Evolutionary conservation across 257 asterid species (phyloP).

Genomic region (Perilla frutescens): DNA sequence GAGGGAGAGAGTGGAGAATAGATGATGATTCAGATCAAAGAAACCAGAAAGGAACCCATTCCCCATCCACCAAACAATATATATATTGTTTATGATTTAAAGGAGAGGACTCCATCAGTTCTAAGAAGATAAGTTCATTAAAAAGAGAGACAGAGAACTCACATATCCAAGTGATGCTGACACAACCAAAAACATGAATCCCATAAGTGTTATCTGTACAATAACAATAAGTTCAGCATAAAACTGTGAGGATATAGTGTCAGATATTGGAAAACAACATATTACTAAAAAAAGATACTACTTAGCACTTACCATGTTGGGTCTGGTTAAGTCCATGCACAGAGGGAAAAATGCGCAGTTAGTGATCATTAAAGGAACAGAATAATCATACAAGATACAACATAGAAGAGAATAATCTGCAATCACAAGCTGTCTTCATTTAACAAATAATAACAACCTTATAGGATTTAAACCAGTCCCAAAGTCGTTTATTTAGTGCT

Average conservation of each 20-base stretch:
- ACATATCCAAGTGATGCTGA: conserved; percentile 95
- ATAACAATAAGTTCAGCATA: too few species aligned
- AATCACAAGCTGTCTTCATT: neutral
- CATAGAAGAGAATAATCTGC: conserved; percentile 14
- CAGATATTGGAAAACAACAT: neutral
- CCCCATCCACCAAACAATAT: too few species aligned
- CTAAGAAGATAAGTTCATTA: too few species aligned
- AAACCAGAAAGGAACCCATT: too few species aligned
- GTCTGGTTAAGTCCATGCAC: conserved; percentile 46
- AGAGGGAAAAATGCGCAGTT: conserved; percentile 34
- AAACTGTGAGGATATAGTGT: conserved; percentile 27
- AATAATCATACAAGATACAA: conserved; percentile 18
- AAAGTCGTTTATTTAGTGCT: neutral
- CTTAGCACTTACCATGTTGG: conserved; percentile 72
- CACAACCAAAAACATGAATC: conserved; percentile 79
- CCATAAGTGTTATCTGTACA: conserved; percentile 85
- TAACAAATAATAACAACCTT: conserved; percentile 14
- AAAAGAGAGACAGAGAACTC: conserved; percentile 45
- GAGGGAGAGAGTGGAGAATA: neutral
- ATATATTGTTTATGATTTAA: too few species aligned
- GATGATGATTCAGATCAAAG: too few species aligned
- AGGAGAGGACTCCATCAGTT: too few species aligned
- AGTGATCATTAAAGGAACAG: conserved; percentile 31
- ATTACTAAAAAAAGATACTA: conserved; percentile 13
- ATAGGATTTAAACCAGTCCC: neutral